Base-by-base conservation (phyloP, 495 filamentous ascomycete genomes). In the Amphirosellinia nigrospora region DNA sequence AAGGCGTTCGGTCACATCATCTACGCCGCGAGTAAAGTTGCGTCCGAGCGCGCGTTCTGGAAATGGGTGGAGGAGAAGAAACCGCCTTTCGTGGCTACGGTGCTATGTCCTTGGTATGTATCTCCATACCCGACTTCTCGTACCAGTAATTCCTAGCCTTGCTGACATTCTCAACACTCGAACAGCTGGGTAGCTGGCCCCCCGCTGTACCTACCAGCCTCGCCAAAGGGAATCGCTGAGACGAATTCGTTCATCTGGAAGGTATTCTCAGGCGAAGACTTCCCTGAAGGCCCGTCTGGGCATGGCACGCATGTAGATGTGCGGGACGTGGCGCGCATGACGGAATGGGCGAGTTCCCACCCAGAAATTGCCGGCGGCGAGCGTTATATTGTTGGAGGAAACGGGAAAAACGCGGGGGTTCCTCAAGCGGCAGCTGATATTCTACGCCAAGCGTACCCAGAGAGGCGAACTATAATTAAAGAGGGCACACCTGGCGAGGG, bases 1-100 rank as follows among this genome's bases (percentile, higher is more conserved):
- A 45, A 62, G 0, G 69, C 72, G 23, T 67, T 69, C 11, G 73
- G 79, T 0, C 71, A 72, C 43, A 72, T 77, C 8, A 75, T 78
- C 30, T 85, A 84, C 73, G 73, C 76, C 11, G 80, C 82, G 3
- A 79, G 76, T 68, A 84, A 85, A 73, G 75, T 78, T 4, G 74
- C 77, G 8, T 76, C 76, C 0, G 80, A 82, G 70, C 67, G 69
- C 43, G 79, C 73, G 5, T 71, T 81, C 39, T 81, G 79, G 80
- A 38, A 66, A 30, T 78, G 73, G 50, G 21, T 64, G 23, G 60
- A 73, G 58, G 55, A 77, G 56, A 66, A 77, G 43, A 68, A 71
- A 9, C 62, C 53, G 9, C 13, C 30, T 10, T 73, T 78, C 23
- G 68, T 38, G 15, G 68, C 74, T 53, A 66, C 61, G 11, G 67